These are phyloP conservation scores for Penicillium rolfsii DNA, from an alignment of 2,329 filamentous ascomycete genomes.

Conservation along the genomic window DNA sequence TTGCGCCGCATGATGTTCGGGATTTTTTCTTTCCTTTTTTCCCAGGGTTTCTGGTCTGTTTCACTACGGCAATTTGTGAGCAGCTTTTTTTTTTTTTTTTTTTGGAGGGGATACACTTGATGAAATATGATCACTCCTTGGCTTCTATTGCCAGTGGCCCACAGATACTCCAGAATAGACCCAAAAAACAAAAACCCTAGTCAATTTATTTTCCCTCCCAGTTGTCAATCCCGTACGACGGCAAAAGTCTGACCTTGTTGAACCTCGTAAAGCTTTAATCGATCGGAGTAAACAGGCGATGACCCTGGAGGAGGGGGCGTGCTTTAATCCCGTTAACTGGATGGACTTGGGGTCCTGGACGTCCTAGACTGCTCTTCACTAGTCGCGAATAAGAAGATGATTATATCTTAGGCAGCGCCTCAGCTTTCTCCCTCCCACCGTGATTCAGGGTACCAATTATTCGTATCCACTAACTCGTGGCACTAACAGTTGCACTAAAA, in stretches of 20 bases:
- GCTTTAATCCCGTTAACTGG: constrained; percentile 9
- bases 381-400: background rate
- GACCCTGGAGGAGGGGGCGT: background rate
- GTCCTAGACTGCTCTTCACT: background rate
- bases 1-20: constrained; percentile 1
- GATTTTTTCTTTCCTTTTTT: background rate
- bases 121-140: background rate
- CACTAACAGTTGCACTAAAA: background rate
- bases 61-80: background rate
- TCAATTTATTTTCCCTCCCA: too few species aligned
- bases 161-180: background rate
- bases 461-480: background rate
- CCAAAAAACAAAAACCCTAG: background rate
- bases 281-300: constrained; percentile 9
- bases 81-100: background rate
- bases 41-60: background rate
- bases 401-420: background rate
- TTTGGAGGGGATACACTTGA: too few species aligned
- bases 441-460: background rate
- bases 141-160: background rate
- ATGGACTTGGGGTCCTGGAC: background rate
- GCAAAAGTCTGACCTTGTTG: background rate
- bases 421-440: background rate
- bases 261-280: constrained; percentile 5
- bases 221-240: background rate